These are phyloP conservation scores for Westerdykella aurantiaca DNA, from an alignment of 2,329 filamentous ascomycete genomes.

Conservation along the genomic window DNA sequence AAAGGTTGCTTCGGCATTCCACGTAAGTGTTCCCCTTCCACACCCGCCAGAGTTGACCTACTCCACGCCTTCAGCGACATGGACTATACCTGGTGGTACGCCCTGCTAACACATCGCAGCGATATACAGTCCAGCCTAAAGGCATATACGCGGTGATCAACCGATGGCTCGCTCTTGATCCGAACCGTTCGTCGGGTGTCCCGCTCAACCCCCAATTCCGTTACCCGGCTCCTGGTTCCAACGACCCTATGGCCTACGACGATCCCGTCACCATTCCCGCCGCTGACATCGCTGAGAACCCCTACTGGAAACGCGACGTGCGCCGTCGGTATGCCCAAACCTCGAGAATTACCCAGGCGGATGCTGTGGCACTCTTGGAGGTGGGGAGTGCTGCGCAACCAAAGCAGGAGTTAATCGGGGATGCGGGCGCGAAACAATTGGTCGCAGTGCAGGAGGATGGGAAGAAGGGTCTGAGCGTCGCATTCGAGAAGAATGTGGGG, in stretches of 20 bases:
- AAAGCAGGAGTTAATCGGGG: constrained; percentile 72
- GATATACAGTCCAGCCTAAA: constrained; percentile 88
- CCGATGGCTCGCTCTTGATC: constrained; percentile 71
- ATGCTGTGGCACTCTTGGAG: constrained; percentile 77
- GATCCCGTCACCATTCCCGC: constrained; percentile 81
- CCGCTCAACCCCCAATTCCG: constrained; percentile 92
- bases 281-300: constrained; percentile 81
- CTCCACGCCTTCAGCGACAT: background rate
- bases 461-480: constrained; percentile 62
- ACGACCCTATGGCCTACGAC: constrained; percentile 66
- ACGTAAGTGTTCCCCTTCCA: background rate
- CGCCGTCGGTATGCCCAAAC: constrained; percentile 76
- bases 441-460: constrained; percentile 71
- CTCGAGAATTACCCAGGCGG: constrained; percentile 74
- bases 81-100: background rate
- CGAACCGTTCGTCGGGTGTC: constrained; percentile 82
- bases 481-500: constrained; percentile 61
- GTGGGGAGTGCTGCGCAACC: constrained; percentile 77
- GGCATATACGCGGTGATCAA: constrained; percentile 86
- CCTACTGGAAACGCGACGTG: constrained; percentile 92
- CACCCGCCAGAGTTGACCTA: background rate
- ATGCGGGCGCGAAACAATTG: constrained; percentile 66
- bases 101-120: constrained; percentile 50
- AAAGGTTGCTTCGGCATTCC: background rate
- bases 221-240: constrained; percentile 70